phyloP scores from a whole-genome alignment of 176 grass and related monocot genomes.

The Chloris gayana region DNA sequence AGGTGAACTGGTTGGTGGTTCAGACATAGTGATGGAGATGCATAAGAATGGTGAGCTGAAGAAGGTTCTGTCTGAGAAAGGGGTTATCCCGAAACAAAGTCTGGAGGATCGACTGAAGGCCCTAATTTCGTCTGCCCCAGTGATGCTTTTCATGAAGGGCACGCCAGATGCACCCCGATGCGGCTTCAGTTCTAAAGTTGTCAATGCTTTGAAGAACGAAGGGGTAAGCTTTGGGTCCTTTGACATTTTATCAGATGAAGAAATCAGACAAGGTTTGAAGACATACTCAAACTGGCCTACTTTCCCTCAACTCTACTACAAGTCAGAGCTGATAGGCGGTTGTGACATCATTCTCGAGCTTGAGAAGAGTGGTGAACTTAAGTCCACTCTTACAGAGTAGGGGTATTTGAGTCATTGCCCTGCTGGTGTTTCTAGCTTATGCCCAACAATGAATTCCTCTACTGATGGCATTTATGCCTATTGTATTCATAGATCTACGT shows the following conservation, averaged over 20 bases:
- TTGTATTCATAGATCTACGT: constrained; percentile 44
- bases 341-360: constrained; percentile 93
- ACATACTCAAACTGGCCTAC: constrained; percentile 95
- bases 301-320: constrained; percentile 95
- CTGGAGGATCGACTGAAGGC: constrained; percentile 62
- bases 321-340: constrained; percentile 87
- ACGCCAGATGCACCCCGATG: constrained; percentile 79
- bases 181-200: constrained; percentile 90
- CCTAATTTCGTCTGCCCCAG: constrained; percentile 55
- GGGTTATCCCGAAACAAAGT: constrained; percentile 44
- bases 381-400: constrained; percentile 66
- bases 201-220: constrained; percentile 75
- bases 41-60: constrained; percentile 93
- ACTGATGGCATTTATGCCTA: constrained; percentile 20
- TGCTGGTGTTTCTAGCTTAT: constrained; percentile 21
- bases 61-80: constrained; percentile 74
- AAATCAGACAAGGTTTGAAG: constrained; percentile 89
- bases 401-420: background rate
- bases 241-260: constrained; percentile 84
- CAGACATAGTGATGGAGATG: constrained; percentile 92
- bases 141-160: constrained; percentile 98
- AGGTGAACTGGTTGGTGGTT: constrained; percentile 92
- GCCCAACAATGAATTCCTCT: background rate
- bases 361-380: constrained; percentile 72
- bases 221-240: constrained; percentile 78